Evolutionary conservation across 2,329 filamentous ascomycete species (phyloP), one percentile per base, ranked within the genome.

Genomic region (Seiridium unicorne): DNA sequence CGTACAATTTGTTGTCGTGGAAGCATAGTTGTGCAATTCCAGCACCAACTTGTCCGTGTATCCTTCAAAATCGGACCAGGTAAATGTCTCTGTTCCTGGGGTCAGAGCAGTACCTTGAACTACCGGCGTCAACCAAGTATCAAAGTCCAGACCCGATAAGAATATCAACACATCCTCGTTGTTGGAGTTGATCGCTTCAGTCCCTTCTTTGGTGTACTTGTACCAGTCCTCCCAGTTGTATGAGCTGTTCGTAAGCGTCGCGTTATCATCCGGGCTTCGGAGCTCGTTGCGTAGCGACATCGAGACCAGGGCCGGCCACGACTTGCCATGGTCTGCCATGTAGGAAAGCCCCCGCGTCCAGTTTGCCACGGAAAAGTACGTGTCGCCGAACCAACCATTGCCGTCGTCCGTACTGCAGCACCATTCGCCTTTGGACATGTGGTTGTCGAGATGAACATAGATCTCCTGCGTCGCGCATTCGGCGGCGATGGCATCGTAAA

Each of bases 321-420:
- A 68, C 62, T 79, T 76, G n/a, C 73, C 79, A 63, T 88, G 85
- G 2, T 77, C 69, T 0, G 85, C 82, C 83, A 90, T 89, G 67
- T 83, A 89, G 0, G 73, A 70, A 31, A 85, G 74, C 0, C 86
- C 87, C 7, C 87, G 77, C 5, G 80, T 76, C 87, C 87, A 90
- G 46, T 87, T 88, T 1, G 75, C 71, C 0, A 81, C 76, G 60
- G 83, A 71, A 63, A 88, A 90, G 65, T 86, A 79, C 0, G 72
- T 78, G 67, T 89, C 86, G 9, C 85, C 83, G 73, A 84, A 87
- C 84, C 84, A 88, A 32, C 78, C 73, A 67, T 88, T 88, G 3
- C 83, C 84, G 56, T 88, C 85, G 0, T 68, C 73, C 0, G 71
- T 74, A 7, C 74, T 77, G 65, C 85, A 88, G 68, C 85, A 88